These are phyloP conservation scores for Xylaria telfairii DNA, from an alignment of 495 filamentous ascomycete genomes.

Conservation along the genomic window DNA sequence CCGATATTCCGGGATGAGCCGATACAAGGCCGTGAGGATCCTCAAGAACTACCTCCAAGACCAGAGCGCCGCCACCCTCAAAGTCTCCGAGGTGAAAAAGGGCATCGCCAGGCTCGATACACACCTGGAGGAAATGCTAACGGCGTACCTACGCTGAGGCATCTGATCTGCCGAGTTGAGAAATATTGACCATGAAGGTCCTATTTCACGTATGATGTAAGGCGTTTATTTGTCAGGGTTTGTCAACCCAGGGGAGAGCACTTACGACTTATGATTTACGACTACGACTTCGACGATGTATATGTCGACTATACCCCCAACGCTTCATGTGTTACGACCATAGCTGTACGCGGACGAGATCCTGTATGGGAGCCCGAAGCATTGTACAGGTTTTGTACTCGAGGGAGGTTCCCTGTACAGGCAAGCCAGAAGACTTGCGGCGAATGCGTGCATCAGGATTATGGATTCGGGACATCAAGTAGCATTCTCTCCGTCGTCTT, in stretches of 20 bases:
- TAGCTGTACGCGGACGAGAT: neutral
- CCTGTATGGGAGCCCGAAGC: neutral
- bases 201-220: neutral
- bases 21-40: neutral
- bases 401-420: conserved; percentile 17
- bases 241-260: no score
- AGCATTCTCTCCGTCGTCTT: neutral
- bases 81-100: neutral
- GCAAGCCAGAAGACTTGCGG: neutral
- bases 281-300: no score
- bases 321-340: neutral
- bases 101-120: neutral
- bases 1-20: neutral
- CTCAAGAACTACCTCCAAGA: neutral
- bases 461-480: neutral
- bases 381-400: conserved; percentile 22
- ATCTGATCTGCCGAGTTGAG: neutral
- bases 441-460: conserved; percentile 19
- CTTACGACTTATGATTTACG: no score
- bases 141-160: neutral
- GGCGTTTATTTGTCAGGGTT: no score
- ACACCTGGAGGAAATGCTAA: neutral
- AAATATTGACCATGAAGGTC: no score
- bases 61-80: neutral
- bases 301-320: no score